Percentiles rank a stretch among this genome's conserved stretches.
phyloP scores from a whole-genome alignment of 2,329 filamentous ascomycete genomes.

The Ploettnerulaceae sp. region DNA sequence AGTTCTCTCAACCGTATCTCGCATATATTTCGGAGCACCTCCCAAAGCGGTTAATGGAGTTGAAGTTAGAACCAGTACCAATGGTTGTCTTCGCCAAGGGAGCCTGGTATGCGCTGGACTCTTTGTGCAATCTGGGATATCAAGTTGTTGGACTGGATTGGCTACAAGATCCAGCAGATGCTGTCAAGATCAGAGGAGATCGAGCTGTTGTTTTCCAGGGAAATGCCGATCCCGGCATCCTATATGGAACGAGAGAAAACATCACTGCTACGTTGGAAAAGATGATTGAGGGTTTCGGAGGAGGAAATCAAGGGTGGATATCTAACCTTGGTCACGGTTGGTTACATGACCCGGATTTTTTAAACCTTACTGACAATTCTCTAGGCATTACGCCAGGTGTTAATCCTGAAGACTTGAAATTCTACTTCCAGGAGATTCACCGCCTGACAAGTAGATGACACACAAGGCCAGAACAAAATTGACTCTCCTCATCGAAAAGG shows the following conservation, averaged over 20 bases:
- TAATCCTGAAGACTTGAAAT: constrained; percentile 86
- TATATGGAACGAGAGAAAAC: constrained; percentile 77
- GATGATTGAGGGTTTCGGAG: constrained; percentile 82
- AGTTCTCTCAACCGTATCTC: constrained; percentile 83
- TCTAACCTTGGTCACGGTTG: constrained; percentile 90
- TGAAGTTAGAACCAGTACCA: constrained; percentile 75
- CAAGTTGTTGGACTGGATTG: constrained; percentile 93
- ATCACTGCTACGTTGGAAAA: constrained; percentile 79
- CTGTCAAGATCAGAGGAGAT: constrained; percentile 72
- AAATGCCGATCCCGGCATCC: constrained; percentile 88
- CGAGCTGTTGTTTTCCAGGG: constrained; percentile 78
- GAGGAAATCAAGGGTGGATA: constrained; percentile 87
- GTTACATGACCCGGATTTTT: not conserved
- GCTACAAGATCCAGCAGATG: constrained; percentile 83
- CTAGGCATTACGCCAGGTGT: constrained; percentile 90
- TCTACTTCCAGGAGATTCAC: constrained; percentile 92
- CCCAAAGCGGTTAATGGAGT: constrained; percentile 65
- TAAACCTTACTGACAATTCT: constrained; percentile 7
- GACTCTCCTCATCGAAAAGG: too few species aligned
- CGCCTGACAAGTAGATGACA: constrained; percentile 47
- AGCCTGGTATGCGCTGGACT: constrained; percentile 89
- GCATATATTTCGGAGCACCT: constrained; percentile 77
- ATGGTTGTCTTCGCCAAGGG: constrained; percentile 99
- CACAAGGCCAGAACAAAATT: too few species aligned
- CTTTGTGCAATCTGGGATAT: constrained; percentile 83